These are phyloP conservation scores for Fusarium nisikadoi DNA, from an alignment of 2,329 filamentous ascomycete genomes.

Conservation along the genomic window DNA sequence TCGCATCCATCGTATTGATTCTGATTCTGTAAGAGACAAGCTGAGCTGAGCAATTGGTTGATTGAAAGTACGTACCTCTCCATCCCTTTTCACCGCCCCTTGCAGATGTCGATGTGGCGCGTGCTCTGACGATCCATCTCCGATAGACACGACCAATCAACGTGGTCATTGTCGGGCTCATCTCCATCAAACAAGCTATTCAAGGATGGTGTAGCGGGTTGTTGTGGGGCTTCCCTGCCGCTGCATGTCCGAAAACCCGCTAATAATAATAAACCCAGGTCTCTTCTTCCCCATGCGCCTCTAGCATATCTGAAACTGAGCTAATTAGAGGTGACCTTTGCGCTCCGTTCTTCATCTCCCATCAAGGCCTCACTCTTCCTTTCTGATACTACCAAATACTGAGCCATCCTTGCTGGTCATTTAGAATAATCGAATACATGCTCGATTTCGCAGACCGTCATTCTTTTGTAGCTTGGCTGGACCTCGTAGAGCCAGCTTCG, in stretches of 20 bases:
- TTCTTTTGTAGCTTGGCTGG: neutral
- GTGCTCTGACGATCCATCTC: constrained; percentile 18
- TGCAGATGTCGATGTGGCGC: constrained; percentile 28
- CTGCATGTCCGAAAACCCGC: constrained; percentile 16
- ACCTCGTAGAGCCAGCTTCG: neutral
- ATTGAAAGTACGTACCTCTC: constrained; percentile 12
- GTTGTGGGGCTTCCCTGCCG: constrained; percentile 9
- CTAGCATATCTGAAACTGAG: constrained; percentile 41
- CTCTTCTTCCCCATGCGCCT: constrained; percentile 19
- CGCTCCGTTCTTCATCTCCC: constrained; percentile 42
- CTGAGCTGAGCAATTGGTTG: neutral
- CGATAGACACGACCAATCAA: constrained; percentile 11
- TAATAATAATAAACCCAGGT: constrained; percentile 7
- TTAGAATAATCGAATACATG: neutral
- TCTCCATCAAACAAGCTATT: constrained; percentile 45
- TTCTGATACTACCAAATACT: neutral
- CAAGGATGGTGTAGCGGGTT: constrained; percentile 25
- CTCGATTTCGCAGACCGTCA: neutral
- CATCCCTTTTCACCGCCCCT: constrained; percentile 14
- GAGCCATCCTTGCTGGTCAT: neutral
- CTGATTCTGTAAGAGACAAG: neutral
- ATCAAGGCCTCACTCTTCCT: constrained; percentile 12
- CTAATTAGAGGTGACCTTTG: constrained; percentile 35
- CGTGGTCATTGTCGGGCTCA: neutral
- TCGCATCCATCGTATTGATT: constrained; percentile 8